Evolutionary conservation across 805 yeast genomes (phyloP).

Genomic region (Myxozyma neotropica): DNA sequence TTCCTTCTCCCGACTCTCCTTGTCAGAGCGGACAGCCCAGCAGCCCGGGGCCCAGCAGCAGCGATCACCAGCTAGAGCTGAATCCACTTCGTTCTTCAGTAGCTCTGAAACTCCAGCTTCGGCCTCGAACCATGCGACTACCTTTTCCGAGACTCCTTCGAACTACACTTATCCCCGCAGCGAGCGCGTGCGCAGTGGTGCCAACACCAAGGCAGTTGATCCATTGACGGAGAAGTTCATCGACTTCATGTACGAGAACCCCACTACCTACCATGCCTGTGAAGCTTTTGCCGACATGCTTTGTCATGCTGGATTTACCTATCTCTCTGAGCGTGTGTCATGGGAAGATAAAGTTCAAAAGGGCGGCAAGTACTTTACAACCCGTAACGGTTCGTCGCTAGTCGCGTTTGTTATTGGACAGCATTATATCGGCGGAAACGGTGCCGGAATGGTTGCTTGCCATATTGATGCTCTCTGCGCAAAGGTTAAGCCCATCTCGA

Average conservation of each 20-base stretch:
- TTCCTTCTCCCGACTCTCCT: neutral
- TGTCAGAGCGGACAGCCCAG: conserved; percentile 4
- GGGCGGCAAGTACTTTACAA: conserved; percentile 63
- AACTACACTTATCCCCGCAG: conserved; percentile 21
- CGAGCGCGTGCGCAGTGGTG: conserved; percentile 20
- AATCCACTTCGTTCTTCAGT: conserved; percentile 7
- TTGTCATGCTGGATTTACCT: conserved; percentile 61
- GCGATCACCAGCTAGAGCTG: neutral
- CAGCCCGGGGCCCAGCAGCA: conserved; percentile 3
- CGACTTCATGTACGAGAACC: conserved; percentile 34
- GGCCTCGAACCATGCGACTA: neutral
- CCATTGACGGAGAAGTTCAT: conserved; percentile 27
- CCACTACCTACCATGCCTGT: conserved; percentile 74
- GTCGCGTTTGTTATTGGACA: conserved; percentile 72
- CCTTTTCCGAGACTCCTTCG: conserved; percentile 4
- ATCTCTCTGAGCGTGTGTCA: conserved; percentile 62
- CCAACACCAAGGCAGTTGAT: conserved; percentile 18
- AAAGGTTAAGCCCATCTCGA: conserved; percentile 70
- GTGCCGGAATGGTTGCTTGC: conserved; percentile 58
- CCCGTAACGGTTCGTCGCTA: conserved; percentile 67
- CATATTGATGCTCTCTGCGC: conserved; percentile 60
- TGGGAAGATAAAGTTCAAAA: conserved; percentile 51
- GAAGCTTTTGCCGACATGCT: conserved; percentile 58
- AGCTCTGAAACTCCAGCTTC: conserved; percentile 4
- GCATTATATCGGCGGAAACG: conserved; percentile 61